These are phyloP conservation scores for Arthroderma sp. DNA, from an alignment of 2,329 filamentous ascomycete species.

Conservation along the genomic window DNA sequence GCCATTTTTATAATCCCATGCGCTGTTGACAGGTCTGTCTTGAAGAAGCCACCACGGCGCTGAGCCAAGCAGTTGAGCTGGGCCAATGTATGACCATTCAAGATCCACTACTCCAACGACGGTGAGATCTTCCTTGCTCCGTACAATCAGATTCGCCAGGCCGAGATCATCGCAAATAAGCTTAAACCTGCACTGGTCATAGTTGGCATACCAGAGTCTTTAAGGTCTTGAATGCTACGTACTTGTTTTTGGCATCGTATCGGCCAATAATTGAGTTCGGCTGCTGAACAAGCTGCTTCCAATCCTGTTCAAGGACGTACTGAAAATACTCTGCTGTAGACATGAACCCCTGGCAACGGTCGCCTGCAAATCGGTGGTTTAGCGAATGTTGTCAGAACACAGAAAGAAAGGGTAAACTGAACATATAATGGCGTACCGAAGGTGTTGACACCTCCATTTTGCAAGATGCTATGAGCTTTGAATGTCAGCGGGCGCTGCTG, in stretches of 20 bases:
- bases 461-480: conserved; percentile 21
- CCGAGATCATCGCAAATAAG: conserved; percentile 27
- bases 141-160: conserved; percentile 26
- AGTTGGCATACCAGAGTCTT: conserved; percentile 16
- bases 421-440: conserved; percentile 13
- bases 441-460: conserved; percentile 20
- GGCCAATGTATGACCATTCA: conserved; percentile 27
- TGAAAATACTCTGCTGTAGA: conserved; percentile 23
- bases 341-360: conserved; percentile 16
- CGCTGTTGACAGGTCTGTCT: conserved; percentile 18
- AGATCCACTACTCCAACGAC: conserved; percentile 25
- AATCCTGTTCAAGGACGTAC: conserved; percentile 21
- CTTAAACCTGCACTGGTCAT: conserved; percentile 22
- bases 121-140: conserved; percentile 21
- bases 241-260: conserved; percentile 19
- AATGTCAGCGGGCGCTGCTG: conserved; percentile 20
- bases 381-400: conserved; percentile 9
- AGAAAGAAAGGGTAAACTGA: conserved; percentile 5
- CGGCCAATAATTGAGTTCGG: conserved; percentile 19
- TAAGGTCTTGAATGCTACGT: conserved; percentile 18
- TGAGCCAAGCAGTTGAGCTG: conserved; percentile 25
- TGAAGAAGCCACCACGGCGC: conserved; percentile 27
- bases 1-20: conserved; percentile 16
- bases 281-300: conserved; percentile 23
- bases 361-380: conserved; percentile 13